phyloP scores from a whole-genome alignment of 805 yeast species.

The Cyberlindnera suaveolens region DNA sequence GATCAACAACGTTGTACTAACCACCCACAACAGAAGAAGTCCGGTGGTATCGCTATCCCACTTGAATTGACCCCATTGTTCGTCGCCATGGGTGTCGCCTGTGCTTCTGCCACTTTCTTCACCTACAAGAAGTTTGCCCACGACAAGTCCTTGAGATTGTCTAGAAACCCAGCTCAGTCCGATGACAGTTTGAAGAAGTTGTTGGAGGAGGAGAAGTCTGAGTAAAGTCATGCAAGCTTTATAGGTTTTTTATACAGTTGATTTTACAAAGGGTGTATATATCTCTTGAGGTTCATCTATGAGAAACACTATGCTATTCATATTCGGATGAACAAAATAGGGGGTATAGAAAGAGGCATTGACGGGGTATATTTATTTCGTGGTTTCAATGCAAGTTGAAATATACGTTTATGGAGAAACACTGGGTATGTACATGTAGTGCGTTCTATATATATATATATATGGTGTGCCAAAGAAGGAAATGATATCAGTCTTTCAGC shows the following conservation, averaged over 20 bases:
- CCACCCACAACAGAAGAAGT: constrained; percentile 28
- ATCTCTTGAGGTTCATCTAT: too few species aligned
- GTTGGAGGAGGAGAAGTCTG: constrained; percentile 8
- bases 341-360: too few species aligned
- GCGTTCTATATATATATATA: constrained; percentile 1
- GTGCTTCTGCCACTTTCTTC: constrained; percentile 44
- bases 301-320: too few species aligned
- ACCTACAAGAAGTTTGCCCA: constrained; percentile 43
- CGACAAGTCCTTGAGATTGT: constrained; percentile 44
- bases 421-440: background rate
- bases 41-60: constrained; percentile 35
- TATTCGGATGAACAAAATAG: too few species aligned
- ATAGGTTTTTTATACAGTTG: background rate
- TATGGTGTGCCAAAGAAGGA: background rate
- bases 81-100: constrained; percentile 50
- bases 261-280: too few species aligned
- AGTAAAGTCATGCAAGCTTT: background rate
- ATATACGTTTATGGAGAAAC: too few species aligned
- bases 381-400: too few species aligned
- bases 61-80: constrained; percentile 55
- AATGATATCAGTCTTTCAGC: constrained; percentile 30
- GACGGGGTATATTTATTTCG: too few species aligned
- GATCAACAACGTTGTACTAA: constrained; percentile 7
- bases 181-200: constrained; percentile 10
- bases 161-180: constrained; percentile 38